These are phyloP conservation scores for Avena insularis DNA, from an alignment of 176 grass and related monocot genomes.

Conservation along the genomic window DNA sequence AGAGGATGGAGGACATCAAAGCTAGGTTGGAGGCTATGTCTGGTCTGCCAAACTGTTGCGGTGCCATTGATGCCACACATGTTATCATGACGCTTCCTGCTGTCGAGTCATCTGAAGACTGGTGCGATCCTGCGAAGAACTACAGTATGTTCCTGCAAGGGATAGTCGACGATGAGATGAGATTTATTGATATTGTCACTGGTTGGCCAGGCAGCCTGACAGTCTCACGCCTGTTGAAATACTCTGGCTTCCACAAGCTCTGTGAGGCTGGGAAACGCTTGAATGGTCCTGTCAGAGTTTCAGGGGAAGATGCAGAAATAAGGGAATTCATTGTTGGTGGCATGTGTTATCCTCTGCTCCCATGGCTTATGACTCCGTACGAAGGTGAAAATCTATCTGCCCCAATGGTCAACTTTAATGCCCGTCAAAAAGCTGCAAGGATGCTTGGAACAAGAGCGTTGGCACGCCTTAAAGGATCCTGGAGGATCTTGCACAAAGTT, in stretches of 20 bases:
- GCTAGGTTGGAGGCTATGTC: conserved; percentile 57
- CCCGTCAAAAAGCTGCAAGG: conserved; percentile 57
- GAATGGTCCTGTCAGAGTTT: conserved; percentile 63
- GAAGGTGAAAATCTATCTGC: conserved; percentile 64
- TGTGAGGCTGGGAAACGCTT: conserved; percentile 70
- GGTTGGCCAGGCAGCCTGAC: conserved; percentile 94
- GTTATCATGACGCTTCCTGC: conserved; percentile 94
- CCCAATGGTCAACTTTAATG: conserved; percentile 60
- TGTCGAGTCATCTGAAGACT: conserved; percentile 91
- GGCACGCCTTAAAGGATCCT: conserved; percentile 84
- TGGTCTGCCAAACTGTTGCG: conserved; percentile 86
- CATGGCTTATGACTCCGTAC: conserved; percentile 91
- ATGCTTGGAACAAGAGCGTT: conserved; percentile 66
- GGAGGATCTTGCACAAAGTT: conserved; percentile 99
- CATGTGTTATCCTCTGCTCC: conserved; percentile 68
- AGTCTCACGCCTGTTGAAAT: conserved; percentile 75
- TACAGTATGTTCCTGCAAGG: conserved; percentile 98
- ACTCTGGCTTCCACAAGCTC: conserved; percentile 78
- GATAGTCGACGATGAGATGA: conserved; percentile 87
- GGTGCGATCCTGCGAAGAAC: conserved; percentile 82
- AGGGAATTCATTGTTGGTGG: conserved; percentile 87
- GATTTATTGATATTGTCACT: conserved; percentile 94
- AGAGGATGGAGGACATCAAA: conserved; percentile 76
- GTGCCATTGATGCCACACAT: conserved; percentile 89
- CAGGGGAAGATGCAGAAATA: conserved; percentile 63